Evolutionary conservation across 495 filamentous ascomycete genomes (phyloP).

Genomic region (Penicillium pancosmium): DNA sequence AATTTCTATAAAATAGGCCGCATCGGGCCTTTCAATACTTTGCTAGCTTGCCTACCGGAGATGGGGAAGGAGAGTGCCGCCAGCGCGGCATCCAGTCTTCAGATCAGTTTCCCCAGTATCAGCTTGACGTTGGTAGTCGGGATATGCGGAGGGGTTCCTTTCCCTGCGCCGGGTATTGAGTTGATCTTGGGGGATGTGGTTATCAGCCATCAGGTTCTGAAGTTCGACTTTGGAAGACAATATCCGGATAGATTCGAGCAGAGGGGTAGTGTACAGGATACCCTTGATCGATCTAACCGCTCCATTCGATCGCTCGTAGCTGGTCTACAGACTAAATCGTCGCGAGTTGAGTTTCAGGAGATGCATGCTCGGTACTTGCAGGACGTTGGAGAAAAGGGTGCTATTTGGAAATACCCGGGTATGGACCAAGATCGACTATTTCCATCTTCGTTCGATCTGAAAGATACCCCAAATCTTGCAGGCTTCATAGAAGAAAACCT

Average conservation of each 20-base stretch:
- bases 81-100: slow-evolving; percentile 27
- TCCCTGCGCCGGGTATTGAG: slow-evolving; percentile 10
- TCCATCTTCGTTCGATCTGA: background rate
- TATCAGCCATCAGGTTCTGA: slow-evolving; percentile 39
- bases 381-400: background rate
- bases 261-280: slow-evolving; percentile 31
- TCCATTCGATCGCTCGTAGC: background rate
- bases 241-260: slow-evolving; percentile 26
- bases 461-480: background rate
- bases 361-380: background rate
- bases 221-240: slow-evolving; percentile 43
- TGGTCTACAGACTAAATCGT: background rate
- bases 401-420: background rate
- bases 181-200: slow-evolving; percentile 49
- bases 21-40: slow-evolving; percentile 40
- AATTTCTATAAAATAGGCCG: slow-evolving; percentile 37
- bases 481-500: background rate
- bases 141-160: slow-evolving; percentile 37
- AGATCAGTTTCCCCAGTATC: slow-evolving; percentile 33
- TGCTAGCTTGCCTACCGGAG: slow-evolving; percentile 33
- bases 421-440: background rate
- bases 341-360: background rate
- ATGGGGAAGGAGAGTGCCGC: slow-evolving; percentile 42
- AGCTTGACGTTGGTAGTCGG: slow-evolving; percentile 31
- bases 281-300: background rate